Evolutionary conservation across 306 rosid genomes (phyloP).

Genomic region (Prunus campanulata): DNA sequence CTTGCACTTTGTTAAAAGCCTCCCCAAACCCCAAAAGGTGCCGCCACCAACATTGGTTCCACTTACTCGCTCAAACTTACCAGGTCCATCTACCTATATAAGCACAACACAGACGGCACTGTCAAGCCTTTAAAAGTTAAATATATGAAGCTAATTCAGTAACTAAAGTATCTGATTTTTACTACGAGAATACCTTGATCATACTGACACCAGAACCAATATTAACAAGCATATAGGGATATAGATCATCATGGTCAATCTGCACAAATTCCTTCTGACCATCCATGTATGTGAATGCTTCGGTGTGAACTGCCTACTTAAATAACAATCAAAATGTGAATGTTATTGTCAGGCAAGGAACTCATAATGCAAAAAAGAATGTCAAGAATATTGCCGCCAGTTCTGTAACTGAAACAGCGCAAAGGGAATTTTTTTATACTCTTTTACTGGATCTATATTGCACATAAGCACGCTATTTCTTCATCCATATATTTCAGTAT

Average conservation of each 20-base stretch:
- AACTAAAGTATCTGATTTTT: constrained; percentile 9
- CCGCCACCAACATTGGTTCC: constrained; percentile 99
- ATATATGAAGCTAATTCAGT: constrained; percentile 15
- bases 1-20: constrained; percentile 83
- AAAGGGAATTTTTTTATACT: background rate
- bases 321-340: constrained; percentile 22
- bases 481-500: background rate
- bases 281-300: constrained; percentile 73
- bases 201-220: constrained; percentile 98
- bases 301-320: constrained; percentile 69
- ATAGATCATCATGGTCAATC: constrained; percentile 75
- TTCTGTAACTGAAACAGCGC: too few species aligned
- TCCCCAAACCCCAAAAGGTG: constrained; percentile 97
- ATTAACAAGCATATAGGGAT: constrained; percentile 92
- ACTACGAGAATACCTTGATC: constrained; percentile 65
- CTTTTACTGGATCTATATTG: background rate
- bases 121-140: background rate
- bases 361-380: background rate
- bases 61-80: constrained; percentile 89
- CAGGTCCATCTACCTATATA: constrained; percentile 83
- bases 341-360: constrained; percentile 20
- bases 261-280: constrained; percentile 72
- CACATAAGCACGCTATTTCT: background rate
- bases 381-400: background rate
- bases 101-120: constrained; percentile 20